Conservation (phyloP, 352 stramenopile species). For the Phytophthora agathidicida region DNA sequence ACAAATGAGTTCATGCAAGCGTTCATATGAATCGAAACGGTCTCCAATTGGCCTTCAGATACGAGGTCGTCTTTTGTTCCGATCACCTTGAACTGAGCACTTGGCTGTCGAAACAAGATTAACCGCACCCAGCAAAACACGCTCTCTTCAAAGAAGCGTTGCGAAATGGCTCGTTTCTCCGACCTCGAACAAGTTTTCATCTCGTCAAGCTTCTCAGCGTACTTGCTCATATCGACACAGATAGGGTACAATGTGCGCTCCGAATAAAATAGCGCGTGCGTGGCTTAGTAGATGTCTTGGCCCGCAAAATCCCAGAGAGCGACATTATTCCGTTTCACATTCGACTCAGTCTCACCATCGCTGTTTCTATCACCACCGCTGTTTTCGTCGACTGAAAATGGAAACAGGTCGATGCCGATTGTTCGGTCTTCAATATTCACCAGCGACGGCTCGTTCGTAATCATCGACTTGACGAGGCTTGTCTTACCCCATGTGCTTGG, state of each 20-base stretch:
- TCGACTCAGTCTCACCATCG: not conserved
- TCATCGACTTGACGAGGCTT: conserved; percentile 12
- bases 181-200: not conserved
- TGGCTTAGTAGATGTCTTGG: conserved; percentile 23
- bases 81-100: conserved; percentile 28
- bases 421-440: not conserved
- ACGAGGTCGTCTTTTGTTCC: conserved; percentile 17
- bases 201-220: not conserved
- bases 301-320: conserved; percentile 29
- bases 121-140: conserved; percentile 17
- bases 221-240: conserved; percentile 14
- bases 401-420: conserved; percentile 11
- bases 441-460: not conserved
- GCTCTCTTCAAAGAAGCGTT: conserved; percentile 20
- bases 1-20: conserved; percentile 3
- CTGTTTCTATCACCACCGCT: not conserved
- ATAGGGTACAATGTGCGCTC: conserved; percentile 16
- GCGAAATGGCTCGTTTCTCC: not conserved
- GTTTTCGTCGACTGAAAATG: no score
- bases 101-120: conserved; percentile 7
- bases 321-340: not conserved
- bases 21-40: not conserved
- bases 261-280: conserved; percentile 26
- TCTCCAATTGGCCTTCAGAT: not conserved
- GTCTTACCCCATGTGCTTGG: conserved; percentile 25